Base-by-base conservation (phyloP, 768 basidiomycete species). In the Mrakia hoshinonis region DNA sequence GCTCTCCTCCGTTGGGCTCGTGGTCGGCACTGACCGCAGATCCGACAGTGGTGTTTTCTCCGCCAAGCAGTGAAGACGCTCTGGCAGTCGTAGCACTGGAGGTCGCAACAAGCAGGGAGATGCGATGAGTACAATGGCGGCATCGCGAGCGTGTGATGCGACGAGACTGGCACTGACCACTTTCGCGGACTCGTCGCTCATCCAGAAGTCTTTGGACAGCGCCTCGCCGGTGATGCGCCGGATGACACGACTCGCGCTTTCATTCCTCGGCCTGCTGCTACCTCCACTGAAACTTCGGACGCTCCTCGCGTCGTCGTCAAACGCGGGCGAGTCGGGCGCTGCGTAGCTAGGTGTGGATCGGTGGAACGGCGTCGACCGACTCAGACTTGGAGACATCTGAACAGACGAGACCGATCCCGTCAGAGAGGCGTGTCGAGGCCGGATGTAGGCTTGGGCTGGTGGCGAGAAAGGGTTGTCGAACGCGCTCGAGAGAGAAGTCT, bases 151-250 rank as follows among this genome's bases (percentile, higher is more conserved):
- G 74, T 62, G 90, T 83, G 74, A 90, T 91, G 79, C 92, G 91
- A 82, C 93, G 96, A 79, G 94, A 93, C 78, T 92, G 95, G 77
- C 93, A 58, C 67, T 43, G 15, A 68, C 67, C n/a, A 39, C 92
- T 77, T 89, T 96, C 76, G 91, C 91, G 68, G 90, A 89, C 76
- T 92, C 92, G 77, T 97, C 94, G 73, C 92, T 91, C 93, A 98
- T 97, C 96, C 96, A 99, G 77, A 97, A 97, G 77, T 96, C 91
- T 74, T 88, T 86, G 29, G 91, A 91, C 24, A 95, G 77, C n/a
- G 90, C 92, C 85, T 95, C 92, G 52, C 94, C 94, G 2, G 64
- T 51, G 15, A 72, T 29, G 36, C 46, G 60, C 24, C 70, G 46
- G 55, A 72, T 72, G 0, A 65, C 55, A 26, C 47, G 60, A 31